These are phyloP conservation scores for Rhododendron kiyosumense DNA, from an alignment of 148 eudicot species.

Conservation along the genomic window DNA sequence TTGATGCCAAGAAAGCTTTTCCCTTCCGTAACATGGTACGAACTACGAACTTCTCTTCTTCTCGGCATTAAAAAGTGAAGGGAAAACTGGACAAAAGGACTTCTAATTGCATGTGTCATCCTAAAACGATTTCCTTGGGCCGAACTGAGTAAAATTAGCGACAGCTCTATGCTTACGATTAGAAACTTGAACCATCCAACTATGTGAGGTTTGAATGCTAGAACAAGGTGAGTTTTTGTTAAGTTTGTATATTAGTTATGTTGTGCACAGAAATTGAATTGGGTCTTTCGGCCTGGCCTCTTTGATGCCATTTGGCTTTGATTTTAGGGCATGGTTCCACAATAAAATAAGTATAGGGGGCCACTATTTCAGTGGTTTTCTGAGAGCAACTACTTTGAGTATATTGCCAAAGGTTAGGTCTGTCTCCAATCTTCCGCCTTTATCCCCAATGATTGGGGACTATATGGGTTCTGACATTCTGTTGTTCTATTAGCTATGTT, in stretches of 20 bases:
- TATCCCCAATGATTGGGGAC: too few species aligned
- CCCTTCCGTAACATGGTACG: slow-evolving; percentile 92
- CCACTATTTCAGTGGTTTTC: too few species aligned
- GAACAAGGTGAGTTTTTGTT: not conserved
- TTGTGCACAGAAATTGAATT: not conserved
- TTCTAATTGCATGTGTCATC: not conserved
- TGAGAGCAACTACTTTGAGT: too few species aligned
- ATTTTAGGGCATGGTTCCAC: too few species aligned
- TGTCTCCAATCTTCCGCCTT: too few species aligned
- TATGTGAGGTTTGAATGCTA: not conserved
- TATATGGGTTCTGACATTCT: too few species aligned
- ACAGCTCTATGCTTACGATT: not conserved
- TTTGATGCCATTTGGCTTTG: too few species aligned
- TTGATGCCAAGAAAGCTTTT: slow-evolving; percentile 93
- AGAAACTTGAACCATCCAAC: not conserved
- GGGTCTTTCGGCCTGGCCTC: too few species aligned
- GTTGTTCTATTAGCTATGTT: not conserved
- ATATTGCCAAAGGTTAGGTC: too few species aligned
- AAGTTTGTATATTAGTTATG: not conserved
- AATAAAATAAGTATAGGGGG: too few species aligned
- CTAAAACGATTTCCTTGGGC: not conserved
- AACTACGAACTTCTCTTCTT: slow-evolving; percentile 18
- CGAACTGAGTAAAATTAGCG: not conserved
- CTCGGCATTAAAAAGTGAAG: not conserved
- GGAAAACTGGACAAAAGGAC: not conserved